These are phyloP conservation scores for Peronospora destructor DNA, from an alignment of 352 stramenopile species.

Conservation along the genomic window DNA sequence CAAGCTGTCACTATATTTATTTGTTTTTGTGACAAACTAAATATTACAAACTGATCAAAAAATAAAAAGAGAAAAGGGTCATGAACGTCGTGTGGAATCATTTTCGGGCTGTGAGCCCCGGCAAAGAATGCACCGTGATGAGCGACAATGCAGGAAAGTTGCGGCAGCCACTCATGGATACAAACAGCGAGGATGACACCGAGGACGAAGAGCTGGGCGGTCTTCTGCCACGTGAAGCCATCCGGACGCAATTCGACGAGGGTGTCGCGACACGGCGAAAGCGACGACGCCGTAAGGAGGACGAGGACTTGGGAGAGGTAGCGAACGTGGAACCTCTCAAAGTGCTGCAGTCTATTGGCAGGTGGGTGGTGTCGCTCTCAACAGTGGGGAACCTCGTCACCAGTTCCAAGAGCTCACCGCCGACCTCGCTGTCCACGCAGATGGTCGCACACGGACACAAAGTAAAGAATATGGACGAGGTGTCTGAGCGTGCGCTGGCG, in stretches of 20 bases:
- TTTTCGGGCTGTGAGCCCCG: constrained; percentile 19
- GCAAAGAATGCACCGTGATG: constrained; percentile 24
- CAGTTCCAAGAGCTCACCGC: constrained; percentile 13
- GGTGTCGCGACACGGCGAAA: constrained; percentile 21
- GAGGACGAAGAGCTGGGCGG: constrained; percentile 20
- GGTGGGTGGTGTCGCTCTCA: constrained; percentile 32
- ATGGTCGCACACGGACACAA: constrained; percentile 18
- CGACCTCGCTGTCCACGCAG: constrained; percentile 17
- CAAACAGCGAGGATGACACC: constrained; percentile 19
- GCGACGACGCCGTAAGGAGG: constrained; percentile 33
- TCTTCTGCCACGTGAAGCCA: constrained; percentile 11
- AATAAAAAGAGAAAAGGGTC: too few species aligned
- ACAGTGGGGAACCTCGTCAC: constrained; percentile 10
- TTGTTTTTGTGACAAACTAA: background rate
- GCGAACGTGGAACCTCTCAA: constrained; percentile 25
- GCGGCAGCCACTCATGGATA: constrained; percentile 31
- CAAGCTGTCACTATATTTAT: too few species aligned
- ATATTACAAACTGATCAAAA: too few species aligned
- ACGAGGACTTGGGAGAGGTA: constrained; percentile 37
- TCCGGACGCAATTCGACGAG: constrained; percentile 20
- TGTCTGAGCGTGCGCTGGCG: constrained; percentile 31
- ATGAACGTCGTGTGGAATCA: constrained; percentile 26
- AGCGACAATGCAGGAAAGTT: constrained; percentile 31
- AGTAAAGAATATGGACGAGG: constrained; percentile 23
- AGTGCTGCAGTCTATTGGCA: constrained; percentile 22